A percentile compares a stretch with the other conserved stretches of the same genome.
Conservation (phyloP, 495 filamentous ascomycete genomes). For the Rhypophila decipiens region DNA sequence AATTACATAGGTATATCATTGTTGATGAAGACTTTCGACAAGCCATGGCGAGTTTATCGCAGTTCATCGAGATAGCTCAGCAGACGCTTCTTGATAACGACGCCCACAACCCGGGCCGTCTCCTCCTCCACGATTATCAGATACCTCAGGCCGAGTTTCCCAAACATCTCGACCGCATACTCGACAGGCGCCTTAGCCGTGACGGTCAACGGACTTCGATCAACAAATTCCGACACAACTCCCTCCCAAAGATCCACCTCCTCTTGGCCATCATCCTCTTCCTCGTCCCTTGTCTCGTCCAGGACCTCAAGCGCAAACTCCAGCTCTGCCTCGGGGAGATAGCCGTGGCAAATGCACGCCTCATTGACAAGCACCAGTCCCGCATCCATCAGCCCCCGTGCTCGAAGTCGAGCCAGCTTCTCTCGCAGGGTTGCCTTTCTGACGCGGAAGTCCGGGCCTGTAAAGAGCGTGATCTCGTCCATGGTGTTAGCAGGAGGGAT, state of each 20-base stretch:
- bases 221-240: conserved; percentile 40
- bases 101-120: conserved; percentile 29
- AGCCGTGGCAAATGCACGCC: conserved; percentile 44
- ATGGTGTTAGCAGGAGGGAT: conserved; percentile 49
- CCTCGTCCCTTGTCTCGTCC: conserved; percentile 1
- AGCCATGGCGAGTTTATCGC: too few species aligned
- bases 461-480: conserved; percentile 47
- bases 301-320: conserved; percentile 40
- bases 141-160: conserved; percentile 47
- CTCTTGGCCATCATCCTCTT: too few species aligned
- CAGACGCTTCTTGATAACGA: conserved; percentile 34
- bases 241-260: conserved; percentile 37
- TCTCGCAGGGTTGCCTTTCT: conserved; percentile 28
- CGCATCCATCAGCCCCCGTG: conserved; percentile 48
- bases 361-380: conserved; percentile 49
- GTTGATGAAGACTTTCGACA: too few species aligned
- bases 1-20: too few species aligned
- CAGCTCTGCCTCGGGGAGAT: conserved; percentile 49
- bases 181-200: conserved; percentile 49
- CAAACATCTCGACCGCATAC: conserved; percentile 54
- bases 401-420: conserved; percentile 41
- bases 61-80: conserved; percentile 28
- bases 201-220: conserved; percentile 46
- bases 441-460: conserved; percentile 38
- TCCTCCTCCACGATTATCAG: conserved; percentile 45